Percentiles rank a stretch among this genome's conserved stretches.
These are phyloP conservation scores for Saccharomycopsis capsularis DNA, from an alignment of 805 yeast genomes.

Conservation along the genomic window DNA sequence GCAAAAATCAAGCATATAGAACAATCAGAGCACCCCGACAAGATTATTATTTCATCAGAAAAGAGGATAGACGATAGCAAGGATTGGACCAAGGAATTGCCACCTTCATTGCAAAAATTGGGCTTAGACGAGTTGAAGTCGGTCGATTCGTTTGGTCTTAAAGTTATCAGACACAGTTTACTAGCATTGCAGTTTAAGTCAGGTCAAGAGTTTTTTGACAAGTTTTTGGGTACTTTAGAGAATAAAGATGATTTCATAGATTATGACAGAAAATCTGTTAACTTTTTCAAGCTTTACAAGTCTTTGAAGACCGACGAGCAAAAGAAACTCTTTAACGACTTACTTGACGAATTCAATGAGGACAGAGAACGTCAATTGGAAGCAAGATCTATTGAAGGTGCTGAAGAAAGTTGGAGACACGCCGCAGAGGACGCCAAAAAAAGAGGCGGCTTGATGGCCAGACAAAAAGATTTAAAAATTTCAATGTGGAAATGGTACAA, in stretches of 20 bases:
- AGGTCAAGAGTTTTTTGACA: slow-evolving; percentile 19
- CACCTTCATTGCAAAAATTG: slow-evolving; percentile 46
- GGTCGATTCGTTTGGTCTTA: slow-evolving; percentile 72
- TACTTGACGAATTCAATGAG: slow-evolving; percentile 63
- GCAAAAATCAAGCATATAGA: not conserved
- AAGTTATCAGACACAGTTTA: slow-evolving; percentile 69
- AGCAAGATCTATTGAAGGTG: slow-evolving; percentile 72
- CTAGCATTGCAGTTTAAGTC: slow-evolving; percentile 37
- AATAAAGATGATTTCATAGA: slow-evolving; percentile 20
- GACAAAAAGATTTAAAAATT: slow-evolving; percentile 58
- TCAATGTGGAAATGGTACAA: slow-evolving; percentile 81
- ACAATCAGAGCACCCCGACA: slow-evolving; percentile 1
- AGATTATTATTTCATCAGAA: not conserved
- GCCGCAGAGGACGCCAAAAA: slow-evolving; percentile 61
- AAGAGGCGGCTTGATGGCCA: slow-evolving; percentile 45
- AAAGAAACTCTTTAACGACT: slow-evolving; percentile 51
- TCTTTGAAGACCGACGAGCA: slow-evolving; percentile 41
- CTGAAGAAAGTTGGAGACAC: slow-evolving; percentile 82
- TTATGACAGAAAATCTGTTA: slow-evolving; percentile 30
- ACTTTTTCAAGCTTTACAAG: slow-evolving; percentile 64
- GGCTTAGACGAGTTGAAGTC: slow-evolving; percentile 47
- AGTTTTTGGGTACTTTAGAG: slow-evolving; percentile 9
- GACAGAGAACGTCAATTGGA: slow-evolving; percentile 75
- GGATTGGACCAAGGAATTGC: slow-evolving; percentile 21
- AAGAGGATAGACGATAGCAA: not conserved